Evolutionary conservation across 1,284 basidiomycete species (phyloP), one percentile per base, ranked within the genome.

Genomic region (Cryptococcus depauperatus): DNA sequence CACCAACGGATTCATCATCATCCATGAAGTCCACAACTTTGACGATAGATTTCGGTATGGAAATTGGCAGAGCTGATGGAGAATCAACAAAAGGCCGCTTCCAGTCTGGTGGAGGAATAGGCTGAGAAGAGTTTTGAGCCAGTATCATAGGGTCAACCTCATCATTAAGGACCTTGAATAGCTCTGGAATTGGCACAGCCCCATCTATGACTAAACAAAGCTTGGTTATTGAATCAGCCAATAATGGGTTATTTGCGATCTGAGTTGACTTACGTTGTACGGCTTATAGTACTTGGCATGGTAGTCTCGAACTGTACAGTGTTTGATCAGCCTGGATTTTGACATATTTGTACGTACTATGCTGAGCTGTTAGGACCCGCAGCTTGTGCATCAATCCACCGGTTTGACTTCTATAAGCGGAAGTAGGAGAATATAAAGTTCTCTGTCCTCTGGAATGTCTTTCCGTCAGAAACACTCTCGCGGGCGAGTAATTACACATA

Each of bases 61-160:
- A 76, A 4, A 77, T 74, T 9, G 84, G 76, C 11, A 74, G 66
- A 1, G 83, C 80, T 50, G 85, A 90, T 1, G 79, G 58, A 0
- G 92, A 93, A 72, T 97, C 91, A 18, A 97, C 60, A 62, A 98
- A 98, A 0, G 95, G 95, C 11, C 93, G 80, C 57, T 85, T 88
- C 92, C 92, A 98, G 9, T 82, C 86, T 2, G 73, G 58, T 1
- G 93, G 76, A 74, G 76, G 35, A 25, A 44, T 44, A 32, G 26
- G 33, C 26, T 21, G 35, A 28, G 30, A 39, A 23, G 18, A 22
- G 14, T 44, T 47, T 28, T 52, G 43, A 16, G 37, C 54, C 3
- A 89, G 76, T 39, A 95, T 80, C 35, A 74, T 78, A 1, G 89
- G 86, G 58, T 95, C 89, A 3, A 95, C 79, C 59, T 88, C 69